phyloP scores from a whole-genome alignment of 148 eudicot species.

The Salicornia ramosissima region DNA sequence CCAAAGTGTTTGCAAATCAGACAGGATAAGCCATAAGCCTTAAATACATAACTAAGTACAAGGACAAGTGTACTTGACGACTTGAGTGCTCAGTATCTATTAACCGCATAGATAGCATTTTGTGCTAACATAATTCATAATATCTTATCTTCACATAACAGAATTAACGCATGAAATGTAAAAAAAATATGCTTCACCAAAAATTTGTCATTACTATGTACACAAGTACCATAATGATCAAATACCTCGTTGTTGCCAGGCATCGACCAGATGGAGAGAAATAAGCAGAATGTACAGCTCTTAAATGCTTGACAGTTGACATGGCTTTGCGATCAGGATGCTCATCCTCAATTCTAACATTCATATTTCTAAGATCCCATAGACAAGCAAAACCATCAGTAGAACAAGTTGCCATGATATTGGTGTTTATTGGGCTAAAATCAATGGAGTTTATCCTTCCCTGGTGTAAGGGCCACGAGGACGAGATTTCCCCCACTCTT shows the following conservation, averaged over 20 bases:
- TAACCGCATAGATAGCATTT: too few species aligned
- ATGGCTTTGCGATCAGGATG: constrained; percentile 28
- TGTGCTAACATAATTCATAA: too few species aligned
- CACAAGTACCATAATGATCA: background rate
- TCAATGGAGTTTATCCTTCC: constrained; percentile 63
- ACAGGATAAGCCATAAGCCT: too few species aligned
- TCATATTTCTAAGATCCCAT: constrained; percentile 80
- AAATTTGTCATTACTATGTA: too few species aligned
- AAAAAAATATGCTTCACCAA: too few species aligned
- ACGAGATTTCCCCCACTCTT: constrained; percentile 42
- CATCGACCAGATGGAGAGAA: constrained; percentile 80
- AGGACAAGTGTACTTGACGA: too few species aligned
- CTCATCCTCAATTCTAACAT: constrained; percentile 8
- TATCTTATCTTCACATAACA: too few species aligned
- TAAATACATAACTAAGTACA: too few species aligned
- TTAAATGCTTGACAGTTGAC: constrained; percentile 36
- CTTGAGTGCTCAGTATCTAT: too few species aligned
- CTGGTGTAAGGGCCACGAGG: constrained; percentile 51
- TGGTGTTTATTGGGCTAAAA: constrained; percentile 48
- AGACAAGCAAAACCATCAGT: constrained; percentile 62
- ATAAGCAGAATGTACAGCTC: constrained; percentile 79
- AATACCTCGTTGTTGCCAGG: constrained; percentile 81
- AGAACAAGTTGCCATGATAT: constrained; percentile 80
- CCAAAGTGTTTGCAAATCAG: too few species aligned
- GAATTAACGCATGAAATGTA: too few species aligned